These are phyloP conservation scores for Bipolaris victoriae DNA, from an alignment of 2,329 filamentous ascomycete species.

Conservation along the genomic window DNA sequence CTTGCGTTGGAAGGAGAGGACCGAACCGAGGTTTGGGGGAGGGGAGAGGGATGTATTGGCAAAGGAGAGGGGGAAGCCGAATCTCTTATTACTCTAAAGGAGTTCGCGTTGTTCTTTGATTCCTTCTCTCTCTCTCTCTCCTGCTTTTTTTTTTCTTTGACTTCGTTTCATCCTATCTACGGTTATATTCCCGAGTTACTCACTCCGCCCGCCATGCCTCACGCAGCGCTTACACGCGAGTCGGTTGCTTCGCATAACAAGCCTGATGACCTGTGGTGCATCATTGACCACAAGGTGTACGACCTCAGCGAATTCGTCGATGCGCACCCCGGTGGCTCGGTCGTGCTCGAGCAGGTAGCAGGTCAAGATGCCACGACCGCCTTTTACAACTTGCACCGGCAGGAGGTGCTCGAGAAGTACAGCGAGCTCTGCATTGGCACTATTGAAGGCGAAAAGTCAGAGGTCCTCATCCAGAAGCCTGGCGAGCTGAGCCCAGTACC, in stretches of 20 bases:
- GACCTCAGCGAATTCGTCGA: slow-evolving; percentile 85
- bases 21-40: slow-evolving; percentile 14
- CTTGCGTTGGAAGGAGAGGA: slow-evolving; percentile 22
- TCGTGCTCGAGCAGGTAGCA: slow-evolving; percentile 79
- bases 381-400: slow-evolving; percentile 91
- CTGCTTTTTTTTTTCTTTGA: neutral
- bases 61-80: no score
- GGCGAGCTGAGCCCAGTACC: slow-evolving; percentile 79
- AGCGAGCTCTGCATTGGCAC: slow-evolving; percentile 75
- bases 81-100: no score
- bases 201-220: slow-evolving; percentile 34
- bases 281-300: slow-evolving; percentile 87
- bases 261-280: slow-evolving; percentile 78
- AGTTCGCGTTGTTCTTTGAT: slow-evolving; percentile 1
- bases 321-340: slow-evolving; percentile 81
- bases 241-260: slow-evolving; percentile 78
- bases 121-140: neutral
- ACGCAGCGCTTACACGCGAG: slow-evolving; percentile 53
- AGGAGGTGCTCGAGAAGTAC: slow-evolving; percentile 88
- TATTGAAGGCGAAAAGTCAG: slow-evolving; percentile 74
- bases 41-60: no score
- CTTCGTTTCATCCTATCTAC: neutral
- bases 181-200: neutral
- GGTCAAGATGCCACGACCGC: slow-evolving; percentile 80
- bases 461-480: slow-evolving; percentile 71